Evolutionary conservation across 768 basidiomycete genomes (phyloP).

Genomic region (Agrocybe pediades): DNA sequence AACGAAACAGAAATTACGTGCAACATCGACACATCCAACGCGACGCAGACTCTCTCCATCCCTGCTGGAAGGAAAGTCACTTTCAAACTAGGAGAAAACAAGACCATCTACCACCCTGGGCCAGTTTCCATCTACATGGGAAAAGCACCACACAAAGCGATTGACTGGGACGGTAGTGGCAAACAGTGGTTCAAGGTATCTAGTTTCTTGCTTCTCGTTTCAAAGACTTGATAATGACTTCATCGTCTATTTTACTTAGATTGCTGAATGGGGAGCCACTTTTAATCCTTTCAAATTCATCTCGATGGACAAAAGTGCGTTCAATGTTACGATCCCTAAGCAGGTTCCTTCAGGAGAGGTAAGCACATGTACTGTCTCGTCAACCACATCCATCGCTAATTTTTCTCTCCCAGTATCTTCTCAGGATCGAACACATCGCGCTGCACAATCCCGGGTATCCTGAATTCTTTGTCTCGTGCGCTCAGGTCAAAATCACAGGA

Average conservation of each 20-base stretch:
- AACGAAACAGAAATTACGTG: conserved; percentile 30
- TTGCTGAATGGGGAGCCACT: conserved; percentile 37
- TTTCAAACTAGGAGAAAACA: conserved; percentile 31
- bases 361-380: not conserved
- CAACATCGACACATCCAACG: conserved; percentile 32
- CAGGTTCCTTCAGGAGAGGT: conserved; percentile 40
- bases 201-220: conserved; percentile 11
- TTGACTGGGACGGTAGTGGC: conserved; percentile 46
- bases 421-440: conserved; percentile 46
- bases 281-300: conserved; percentile 36
- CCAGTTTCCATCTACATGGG: conserved; percentile 47
- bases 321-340: conserved; percentile 38
- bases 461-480: conserved; percentile 48
- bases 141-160: conserved; percentile 39
- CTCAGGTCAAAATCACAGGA: conserved; percentile 42
- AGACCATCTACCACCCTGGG: conserved; percentile 41
- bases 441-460: conserved; percentile 45
- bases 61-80: conserved; percentile 36
- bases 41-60: conserved; percentile 33
- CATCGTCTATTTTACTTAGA: conserved; percentile 17
- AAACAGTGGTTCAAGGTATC: conserved; percentile 51
- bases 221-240: not conserved
- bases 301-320: conserved; percentile 25
- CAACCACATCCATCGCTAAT: not conserved
- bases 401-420: conserved; percentile 32